Evolutionary conservation across 208 protist genomes (phyloP).

Genomic region (Eutreptiella sp.): DNA sequence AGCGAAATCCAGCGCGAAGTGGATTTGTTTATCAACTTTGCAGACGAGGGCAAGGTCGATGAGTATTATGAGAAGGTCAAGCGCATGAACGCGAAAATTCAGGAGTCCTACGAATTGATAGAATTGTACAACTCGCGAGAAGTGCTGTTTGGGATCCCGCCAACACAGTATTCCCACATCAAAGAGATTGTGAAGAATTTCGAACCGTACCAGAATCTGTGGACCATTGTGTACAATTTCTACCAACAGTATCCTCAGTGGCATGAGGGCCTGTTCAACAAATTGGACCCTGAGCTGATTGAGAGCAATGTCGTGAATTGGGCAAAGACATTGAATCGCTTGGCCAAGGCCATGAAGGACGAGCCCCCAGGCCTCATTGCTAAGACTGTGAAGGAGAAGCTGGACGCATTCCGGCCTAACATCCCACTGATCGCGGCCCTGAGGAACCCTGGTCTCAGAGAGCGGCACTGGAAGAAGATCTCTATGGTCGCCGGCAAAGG

Average conservation of each 20-base stretch:
- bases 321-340: slow-evolving; percentile 62
- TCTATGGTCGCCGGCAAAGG: slow-evolving; percentile 68
- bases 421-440: slow-evolving; percentile 86
- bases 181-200: slow-evolving; percentile 73
- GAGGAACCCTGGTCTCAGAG: slow-evolving; percentile 78
- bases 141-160: slow-evolving; percentile 68
- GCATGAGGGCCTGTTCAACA: slow-evolving; percentile 69
- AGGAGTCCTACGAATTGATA: slow-evolving; percentile 56
- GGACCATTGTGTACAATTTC: slow-evolving; percentile 73
- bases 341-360: slow-evolving; percentile 76
- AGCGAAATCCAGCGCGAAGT: slow-evolving; percentile 64
- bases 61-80: slow-evolving; percentile 75
- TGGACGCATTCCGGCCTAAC: slow-evolving; percentile 81
- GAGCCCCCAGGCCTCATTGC: slow-evolving; percentile 63
- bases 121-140: slow-evolving; percentile 78
- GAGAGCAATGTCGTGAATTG: slow-evolving; percentile 72
- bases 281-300: slow-evolving; percentile 62
- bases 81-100: slow-evolving; percentile 57
- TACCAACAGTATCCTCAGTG: slow-evolving; percentile 72
- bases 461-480: slow-evolving; percentile 84
- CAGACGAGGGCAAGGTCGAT: slow-evolving; percentile 69
- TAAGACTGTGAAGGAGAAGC: slow-evolving; percentile 62
- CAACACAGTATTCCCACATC: slow-evolving; percentile 76
- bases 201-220: slow-evolving; percentile 77
- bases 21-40: slow-evolving; percentile 69